Evolutionary conservation across 2,329 filamentous ascomycete species (phyloP), one percentile per base, ranked within the genome.

Genomic region (Cladosporium sp.): DNA sequence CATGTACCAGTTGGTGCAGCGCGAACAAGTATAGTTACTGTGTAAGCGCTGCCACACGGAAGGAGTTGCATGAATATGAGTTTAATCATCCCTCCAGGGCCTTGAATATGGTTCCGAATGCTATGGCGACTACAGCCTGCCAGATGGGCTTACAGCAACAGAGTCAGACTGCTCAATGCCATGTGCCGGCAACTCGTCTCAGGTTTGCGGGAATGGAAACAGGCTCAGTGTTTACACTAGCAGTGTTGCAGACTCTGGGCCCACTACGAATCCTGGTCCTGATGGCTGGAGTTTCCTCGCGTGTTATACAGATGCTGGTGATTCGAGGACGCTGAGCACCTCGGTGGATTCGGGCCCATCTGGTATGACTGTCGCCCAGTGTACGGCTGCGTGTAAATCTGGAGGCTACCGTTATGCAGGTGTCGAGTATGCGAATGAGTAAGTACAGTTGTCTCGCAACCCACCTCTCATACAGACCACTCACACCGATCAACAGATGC

Each of bases 331-430:
- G 2, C 15, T 58, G 54, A 36, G 61, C 14, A 64, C 61, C 0
- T 58, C 55, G 14, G 66, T 73, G n/a, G 72, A 73, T 0, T 70
- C 71, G 30, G 74, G 68, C 59, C 38, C 64, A 15, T 65, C 66
- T 7, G 67, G 70, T 36, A 88, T 88, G 84, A 88, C 85, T 1
- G 81, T 85, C 30, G 79, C 84, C 68, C 78, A 77, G 55, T 90
- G 87, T 71, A 78, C 86, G 51, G 73, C 79, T 59, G 87, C 80
- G 73, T 89, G 87, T 75, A 75, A 78, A 14, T 72, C 68, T 49
- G 77, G 78, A 24, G 82, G 81, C 3, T 83, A 81, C 67, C 73
- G 78, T 4, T 87, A 85, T 71, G 86, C 86, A 21, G 87, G 86
- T 52, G 79, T 85, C 0, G 85, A 88, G 70, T 86, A 84, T 71